These are phyloP conservation scores for Sarocladium brachiariae DNA, from an alignment of 2,329 filamentous ascomycete species.

Conservation along the genomic window DNA sequence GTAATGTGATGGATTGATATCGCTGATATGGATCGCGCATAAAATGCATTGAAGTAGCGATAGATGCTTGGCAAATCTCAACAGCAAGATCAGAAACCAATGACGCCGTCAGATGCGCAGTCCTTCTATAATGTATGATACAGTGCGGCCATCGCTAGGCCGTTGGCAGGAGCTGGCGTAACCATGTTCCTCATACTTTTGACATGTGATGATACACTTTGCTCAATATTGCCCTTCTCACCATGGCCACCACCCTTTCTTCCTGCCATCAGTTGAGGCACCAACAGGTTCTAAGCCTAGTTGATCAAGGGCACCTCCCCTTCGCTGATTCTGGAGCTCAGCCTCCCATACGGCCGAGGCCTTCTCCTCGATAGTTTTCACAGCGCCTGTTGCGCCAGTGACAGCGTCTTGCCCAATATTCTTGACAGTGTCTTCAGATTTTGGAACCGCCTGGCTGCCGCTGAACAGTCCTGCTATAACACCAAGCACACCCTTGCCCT, in stretches of 20 bases:
- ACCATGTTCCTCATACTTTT: not conserved
- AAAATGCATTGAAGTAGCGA: constrained; percentile 1
- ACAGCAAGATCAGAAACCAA: constrained; percentile 23
- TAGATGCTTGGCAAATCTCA: not conserved
- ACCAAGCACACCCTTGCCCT: constrained; percentile 30
- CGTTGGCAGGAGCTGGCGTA: not conserved
- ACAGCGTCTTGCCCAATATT: not conserved
- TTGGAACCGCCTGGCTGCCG: constrained; percentile 11
- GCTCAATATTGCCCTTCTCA: constrained; percentile 11
- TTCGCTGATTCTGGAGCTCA: constrained; percentile 44
- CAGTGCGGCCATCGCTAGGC: constrained; percentile 19
- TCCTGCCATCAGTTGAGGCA: constrained; percentile 15
- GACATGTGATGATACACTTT: not conserved
- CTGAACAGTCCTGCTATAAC: constrained; percentile 25
- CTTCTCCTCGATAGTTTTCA: constrained; percentile 27
- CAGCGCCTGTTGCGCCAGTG: constrained; percentile 13
- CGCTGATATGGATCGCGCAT: not conserved
- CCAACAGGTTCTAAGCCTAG: constrained; percentile 31
- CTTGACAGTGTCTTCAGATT: constrained; percentile 12
- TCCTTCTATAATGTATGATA: constrained; percentile 37
- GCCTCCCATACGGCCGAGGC: constrained; percentile 38
- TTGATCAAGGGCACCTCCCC: constrained; percentile 44
- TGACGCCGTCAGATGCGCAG: constrained; percentile 39
- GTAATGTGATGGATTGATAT: not conserved
- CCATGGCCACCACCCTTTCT: constrained; percentile 45